Evolutionary conservation across 2,329 filamentous ascomycete genomes (phyloP).

Genomic region (Venturia asperata): DNA sequence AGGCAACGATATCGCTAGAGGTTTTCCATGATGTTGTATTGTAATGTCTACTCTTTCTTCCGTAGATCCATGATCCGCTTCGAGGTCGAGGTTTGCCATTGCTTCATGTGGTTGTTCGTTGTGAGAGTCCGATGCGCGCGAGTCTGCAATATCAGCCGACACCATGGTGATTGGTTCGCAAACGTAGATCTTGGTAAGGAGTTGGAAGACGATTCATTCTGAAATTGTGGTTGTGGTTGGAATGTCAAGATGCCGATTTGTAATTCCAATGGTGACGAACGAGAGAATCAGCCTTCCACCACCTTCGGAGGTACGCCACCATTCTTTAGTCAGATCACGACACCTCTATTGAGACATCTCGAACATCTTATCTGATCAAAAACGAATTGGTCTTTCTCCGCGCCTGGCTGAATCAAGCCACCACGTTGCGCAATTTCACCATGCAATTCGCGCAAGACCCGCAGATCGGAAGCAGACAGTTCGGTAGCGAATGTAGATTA

Average conservation of each 20-base stretch:
- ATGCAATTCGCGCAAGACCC: background rate
- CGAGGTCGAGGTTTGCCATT: background rate
- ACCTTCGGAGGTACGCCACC: background rate
- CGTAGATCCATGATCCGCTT: background rate
- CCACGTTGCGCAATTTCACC: conserved; percentile 9
- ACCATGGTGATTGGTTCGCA: background rate
- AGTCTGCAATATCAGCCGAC: background rate
- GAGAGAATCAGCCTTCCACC: background rate
- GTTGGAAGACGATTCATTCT: background rate
- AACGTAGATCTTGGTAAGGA: background rate
- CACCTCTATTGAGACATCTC: background rate
- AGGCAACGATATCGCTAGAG: conserved; percentile 43
- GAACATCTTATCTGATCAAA: background rate
- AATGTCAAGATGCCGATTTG: background rate
- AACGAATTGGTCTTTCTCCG: background rate
- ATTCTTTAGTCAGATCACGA: background rate
- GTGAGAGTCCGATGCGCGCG: background rate
- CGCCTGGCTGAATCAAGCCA: background rate
- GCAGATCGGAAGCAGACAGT: background rate
- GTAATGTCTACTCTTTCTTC: conserved; percentile 25
- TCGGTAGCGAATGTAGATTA: background rate
- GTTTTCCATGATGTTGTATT: conserved; percentile 49
- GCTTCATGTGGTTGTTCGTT: background rate
- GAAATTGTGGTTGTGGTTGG: background rate
- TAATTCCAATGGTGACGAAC: conserved; percentile 3